phyloP scores from a whole-genome alignment of 306 rosid genomes.

The Acacia confusa region DNA sequence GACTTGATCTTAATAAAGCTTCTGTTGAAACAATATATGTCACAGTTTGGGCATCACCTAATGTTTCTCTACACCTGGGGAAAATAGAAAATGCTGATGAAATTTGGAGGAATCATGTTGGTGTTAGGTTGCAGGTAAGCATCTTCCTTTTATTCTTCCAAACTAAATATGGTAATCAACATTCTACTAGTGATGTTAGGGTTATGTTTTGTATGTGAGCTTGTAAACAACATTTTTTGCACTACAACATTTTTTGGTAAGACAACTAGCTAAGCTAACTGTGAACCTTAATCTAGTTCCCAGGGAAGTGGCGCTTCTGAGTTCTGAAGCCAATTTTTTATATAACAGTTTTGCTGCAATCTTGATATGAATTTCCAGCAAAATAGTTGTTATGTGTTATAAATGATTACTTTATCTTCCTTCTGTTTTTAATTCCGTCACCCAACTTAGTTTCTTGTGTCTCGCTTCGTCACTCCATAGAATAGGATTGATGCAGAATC shows the following conservation, averaged over 20 bases:
- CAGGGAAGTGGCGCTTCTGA: background rate
- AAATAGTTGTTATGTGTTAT: background rate
- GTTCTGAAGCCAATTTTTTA: background rate
- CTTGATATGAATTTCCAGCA: background rate
- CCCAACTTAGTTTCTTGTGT: background rate
- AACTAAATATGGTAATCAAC: background rate
- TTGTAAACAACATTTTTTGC: background rate
- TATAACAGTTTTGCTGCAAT: background rate
- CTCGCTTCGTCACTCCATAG: background rate
- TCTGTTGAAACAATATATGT: slow-evolving; percentile 80
- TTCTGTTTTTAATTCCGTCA: background rate
- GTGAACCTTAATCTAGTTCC: slow-evolving; percentile 7
- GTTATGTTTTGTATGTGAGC: slow-evolving; percentile 13
- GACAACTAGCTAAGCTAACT: background rate
- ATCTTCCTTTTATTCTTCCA: slow-evolving; percentile 16
- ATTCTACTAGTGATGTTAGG: background rate
- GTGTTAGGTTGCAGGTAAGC: slow-evolving; percentile 78
- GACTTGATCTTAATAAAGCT: slow-evolving; percentile 76
- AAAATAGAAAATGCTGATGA: slow-evolving; percentile 91
- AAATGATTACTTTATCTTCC: background rate
- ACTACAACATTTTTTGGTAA: background rate
- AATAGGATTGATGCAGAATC: background rate
- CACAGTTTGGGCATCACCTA: slow-evolving; percentile 85
- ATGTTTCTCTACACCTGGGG: slow-evolving; percentile 85
- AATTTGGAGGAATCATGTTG: slow-evolving; percentile 79